Evolutionary conservation across 2,329 filamentous ascomycete species (phyloP).

Genomic region (Xylaria sp.): DNA sequence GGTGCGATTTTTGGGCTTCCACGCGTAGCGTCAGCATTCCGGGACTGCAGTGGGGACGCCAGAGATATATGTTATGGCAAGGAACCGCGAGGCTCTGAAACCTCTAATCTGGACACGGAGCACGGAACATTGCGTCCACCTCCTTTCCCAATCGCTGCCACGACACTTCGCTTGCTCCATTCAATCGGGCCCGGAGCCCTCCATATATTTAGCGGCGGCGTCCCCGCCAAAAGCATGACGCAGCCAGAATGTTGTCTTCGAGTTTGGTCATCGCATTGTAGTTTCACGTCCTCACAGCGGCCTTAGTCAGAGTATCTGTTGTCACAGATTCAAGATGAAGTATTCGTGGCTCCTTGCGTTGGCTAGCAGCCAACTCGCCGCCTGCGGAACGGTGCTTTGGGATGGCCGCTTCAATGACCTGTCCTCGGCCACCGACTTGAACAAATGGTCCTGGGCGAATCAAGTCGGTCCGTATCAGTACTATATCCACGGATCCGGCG

Average conservation of each 20-base stretch:
- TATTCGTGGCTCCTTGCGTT: conserved; percentile 37
- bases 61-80: conserved; percentile 6
- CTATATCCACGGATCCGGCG: conserved; percentile 74
- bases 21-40: conserved; percentile 5
- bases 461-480: conserved; percentile 74
- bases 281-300: background rate
- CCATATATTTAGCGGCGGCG: background rate
- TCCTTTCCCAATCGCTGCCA: conserved; percentile 11
- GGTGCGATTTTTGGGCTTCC: conserved; percentile 33
- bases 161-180: background rate
- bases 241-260: background rate
- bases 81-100: conserved; percentile 19
- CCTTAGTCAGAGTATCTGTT: background rate
- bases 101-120: conserved; percentile 37
- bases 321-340: conserved; percentile 37
- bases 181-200: background rate
- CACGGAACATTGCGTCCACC: conserved; percentile 33
- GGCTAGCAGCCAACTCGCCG: conserved; percentile 43
- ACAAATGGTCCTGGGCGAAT: conserved; percentile 70
- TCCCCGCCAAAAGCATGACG: background rate
- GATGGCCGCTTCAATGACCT: conserved; percentile 69
- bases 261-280: background rate
- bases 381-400: conserved; percentile 63
- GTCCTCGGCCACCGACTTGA: conserved; percentile 61
- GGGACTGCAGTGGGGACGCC: conserved; percentile 30